Evolutionary conservation across 768 basidiomycete species (phyloP), one percentile per base, ranked within the genome.

Genomic region (Lactarius tabidus): DNA sequence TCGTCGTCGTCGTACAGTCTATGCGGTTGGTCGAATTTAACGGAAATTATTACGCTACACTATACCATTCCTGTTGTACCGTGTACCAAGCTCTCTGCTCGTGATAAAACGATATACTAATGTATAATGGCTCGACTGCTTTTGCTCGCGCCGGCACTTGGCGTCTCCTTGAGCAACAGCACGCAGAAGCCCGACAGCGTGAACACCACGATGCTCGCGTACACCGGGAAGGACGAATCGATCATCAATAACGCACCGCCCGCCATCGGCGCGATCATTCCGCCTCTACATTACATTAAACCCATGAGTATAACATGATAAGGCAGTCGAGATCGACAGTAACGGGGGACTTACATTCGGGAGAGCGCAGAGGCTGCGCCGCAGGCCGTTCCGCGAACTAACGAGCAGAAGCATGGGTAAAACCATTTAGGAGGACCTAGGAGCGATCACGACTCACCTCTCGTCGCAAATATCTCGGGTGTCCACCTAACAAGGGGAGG

Each of bases 331-430:
- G 59, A 41, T 18, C 39, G 51, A 59, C 29, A 52, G 48, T 48
- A 14, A 3, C n/a, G 41, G 28, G 59, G 29, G 26, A 79, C 88
- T 59, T 71, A 93, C 88, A 95, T 85, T 74, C 94, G 81, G 2
- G 90, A 93, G 1, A 95, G 75, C 12, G 92, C 93, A 3, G 91
- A 92, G 0, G 93, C 93, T 59, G 91, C 88, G 1, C 93, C 93
- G 71, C 90, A 89, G 0, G 93, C 94, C 0, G 93, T 93, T 31
- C 94, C 93, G 56, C 93, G 85, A 3, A 94, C 89, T 86, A 69
- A 67, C 53, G 59, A 51, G 48, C 39, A 41, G 14, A 28, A 45
- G 33, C 14, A 51, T 26, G n/a, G 45, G 33, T 39, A 45, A 41
- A n/a, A 23, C 20, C 33, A 31, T 43, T 29, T 8, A 17, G 36